phyloP scores from a whole-genome alignment of 345 rosid genomes.

The Acer yangbiense region DNA sequence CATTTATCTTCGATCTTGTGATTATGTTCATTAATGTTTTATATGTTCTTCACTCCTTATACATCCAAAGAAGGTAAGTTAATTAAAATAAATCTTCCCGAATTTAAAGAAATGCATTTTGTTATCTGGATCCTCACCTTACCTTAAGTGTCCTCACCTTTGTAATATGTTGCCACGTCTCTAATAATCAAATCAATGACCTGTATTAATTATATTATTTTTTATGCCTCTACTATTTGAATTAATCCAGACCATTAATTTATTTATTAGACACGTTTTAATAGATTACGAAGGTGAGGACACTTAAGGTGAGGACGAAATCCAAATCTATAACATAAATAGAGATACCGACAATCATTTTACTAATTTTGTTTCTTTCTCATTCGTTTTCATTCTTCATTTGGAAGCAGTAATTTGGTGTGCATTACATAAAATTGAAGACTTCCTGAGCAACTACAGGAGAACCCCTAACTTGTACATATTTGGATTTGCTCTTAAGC shows the following conservation, averaged over 20 bases:
- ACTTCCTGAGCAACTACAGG: constrained; percentile 11
- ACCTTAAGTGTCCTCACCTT: no score
- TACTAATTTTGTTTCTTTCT: not conserved
- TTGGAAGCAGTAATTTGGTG: constrained; percentile 18
- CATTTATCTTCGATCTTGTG: not conserved
- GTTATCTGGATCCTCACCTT: no score
- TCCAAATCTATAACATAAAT: no score
- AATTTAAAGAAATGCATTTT: not conserved
- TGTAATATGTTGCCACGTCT: no score
- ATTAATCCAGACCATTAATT: no score
- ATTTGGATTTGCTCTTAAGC: constrained; percentile 10
- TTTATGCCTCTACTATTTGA: no score
- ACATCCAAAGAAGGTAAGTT: not conserved
- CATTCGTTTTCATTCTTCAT: not conserved
- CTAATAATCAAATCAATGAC: no score
- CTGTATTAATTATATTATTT: no score
- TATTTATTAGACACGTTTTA: no score
- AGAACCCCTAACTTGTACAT: constrained; percentile 18
- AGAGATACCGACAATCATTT: not conserved
- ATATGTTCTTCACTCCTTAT: not conserved
- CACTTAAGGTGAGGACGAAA: no score
- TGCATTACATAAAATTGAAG: constrained; percentile 13
- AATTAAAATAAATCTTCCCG: no score
- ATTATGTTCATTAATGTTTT: not conserved
- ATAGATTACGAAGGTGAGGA: no score